Conservation (phyloP, 2,329 filamentous ascomycete genomes). For the Exophiala oligosperma region DNA sequence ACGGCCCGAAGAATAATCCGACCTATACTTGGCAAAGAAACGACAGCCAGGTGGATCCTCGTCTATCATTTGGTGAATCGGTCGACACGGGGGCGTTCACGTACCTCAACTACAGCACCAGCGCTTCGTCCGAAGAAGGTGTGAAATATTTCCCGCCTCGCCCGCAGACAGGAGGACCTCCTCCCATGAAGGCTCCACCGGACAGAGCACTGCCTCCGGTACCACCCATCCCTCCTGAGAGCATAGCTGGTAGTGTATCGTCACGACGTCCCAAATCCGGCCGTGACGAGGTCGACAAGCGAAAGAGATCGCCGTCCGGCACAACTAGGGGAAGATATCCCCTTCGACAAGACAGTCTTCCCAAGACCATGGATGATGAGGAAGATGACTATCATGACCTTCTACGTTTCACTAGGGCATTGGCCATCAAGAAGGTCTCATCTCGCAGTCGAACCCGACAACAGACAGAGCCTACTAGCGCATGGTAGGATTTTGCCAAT, state of each 20-base stretch:
- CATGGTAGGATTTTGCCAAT: neutral
- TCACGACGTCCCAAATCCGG: neutral
- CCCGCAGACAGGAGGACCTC: constrained; percentile 5
- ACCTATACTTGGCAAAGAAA: constrained; percentile 20
- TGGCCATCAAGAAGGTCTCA: constrained; percentile 2
- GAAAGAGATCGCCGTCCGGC: neutral
- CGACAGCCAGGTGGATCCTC: constrained; percentile 22
- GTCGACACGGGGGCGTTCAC: constrained; percentile 22
- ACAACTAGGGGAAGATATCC: constrained; percentile 15
- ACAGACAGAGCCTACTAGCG: neutral
- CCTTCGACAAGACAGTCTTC: constrained; percentile 17
- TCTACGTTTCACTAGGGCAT: constrained; percentile 5
- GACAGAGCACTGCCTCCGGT: constrained; percentile 16
- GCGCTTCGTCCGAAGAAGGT: constrained; percentile 21
- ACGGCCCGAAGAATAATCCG: neutral
- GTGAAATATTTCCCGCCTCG: constrained; percentile 19
- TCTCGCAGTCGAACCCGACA: constrained; percentile 8
- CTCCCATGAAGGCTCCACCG: constrained; percentile 14
- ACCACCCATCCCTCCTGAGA: constrained; percentile 7
- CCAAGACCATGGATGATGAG: constrained; percentile 9
- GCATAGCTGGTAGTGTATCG: constrained; percentile 4
- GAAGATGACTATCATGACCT: constrained; percentile 15
- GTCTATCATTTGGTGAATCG: constrained; percentile 16
- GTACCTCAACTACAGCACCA: constrained; percentile 25
- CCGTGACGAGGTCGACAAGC: neutral